phyloP scores from a whole-genome alignment of 129 eudicot species.

The Tanacetum coccineum region DNA sequence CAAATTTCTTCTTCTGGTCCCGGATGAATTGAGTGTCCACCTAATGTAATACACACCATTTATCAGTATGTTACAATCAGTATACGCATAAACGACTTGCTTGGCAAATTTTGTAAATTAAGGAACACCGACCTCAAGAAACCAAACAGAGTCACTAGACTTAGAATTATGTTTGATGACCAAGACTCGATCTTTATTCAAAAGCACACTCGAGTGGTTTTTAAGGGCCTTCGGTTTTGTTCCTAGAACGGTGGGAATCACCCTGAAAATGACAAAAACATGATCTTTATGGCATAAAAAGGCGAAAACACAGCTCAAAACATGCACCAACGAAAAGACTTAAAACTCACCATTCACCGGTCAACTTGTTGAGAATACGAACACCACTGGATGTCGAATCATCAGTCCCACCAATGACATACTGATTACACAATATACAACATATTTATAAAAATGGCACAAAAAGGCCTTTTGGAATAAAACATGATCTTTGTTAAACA shows the following conservation, averaged over 20 bases:
- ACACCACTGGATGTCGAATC: constrained; percentile 47
- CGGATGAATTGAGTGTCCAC: constrained; percentile 67
- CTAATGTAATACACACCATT: constrained; percentile 23
- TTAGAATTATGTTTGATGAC: constrained; percentile 53
- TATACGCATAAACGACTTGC: neutral
- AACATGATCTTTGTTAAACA: constrained; percentile 13
- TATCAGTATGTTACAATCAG: constrained; percentile 4
- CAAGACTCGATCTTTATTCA: constrained; percentile 62
- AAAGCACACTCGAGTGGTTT: constrained; percentile 51
- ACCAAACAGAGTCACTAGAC: constrained; percentile 65
- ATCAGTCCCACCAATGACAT: constrained; percentile 65
- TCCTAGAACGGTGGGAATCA: constrained; percentile 74
- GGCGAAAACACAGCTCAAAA: neutral
- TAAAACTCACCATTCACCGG: constrained; percentile 57
- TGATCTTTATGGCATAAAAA: constrained; percentile 1
- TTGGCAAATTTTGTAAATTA: neutral
- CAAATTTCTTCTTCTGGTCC: constrained; percentile 49
- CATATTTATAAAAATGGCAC: constrained; percentile 10
- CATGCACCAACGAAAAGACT: neutral
- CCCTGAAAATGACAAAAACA: constrained; percentile 40
- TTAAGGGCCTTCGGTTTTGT: constrained; percentile 56
- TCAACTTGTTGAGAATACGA: constrained; percentile 44
- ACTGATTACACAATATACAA: constrained; percentile 41
- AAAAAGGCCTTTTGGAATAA: constrained; percentile 11
- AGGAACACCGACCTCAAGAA: constrained; percentile 74